Percentiles rank a stretch among this genome's conserved stretches.
Conservation (phyloP, 1,284 basidiomycete genomes). For the Cryptococcus sp. region DNA sequence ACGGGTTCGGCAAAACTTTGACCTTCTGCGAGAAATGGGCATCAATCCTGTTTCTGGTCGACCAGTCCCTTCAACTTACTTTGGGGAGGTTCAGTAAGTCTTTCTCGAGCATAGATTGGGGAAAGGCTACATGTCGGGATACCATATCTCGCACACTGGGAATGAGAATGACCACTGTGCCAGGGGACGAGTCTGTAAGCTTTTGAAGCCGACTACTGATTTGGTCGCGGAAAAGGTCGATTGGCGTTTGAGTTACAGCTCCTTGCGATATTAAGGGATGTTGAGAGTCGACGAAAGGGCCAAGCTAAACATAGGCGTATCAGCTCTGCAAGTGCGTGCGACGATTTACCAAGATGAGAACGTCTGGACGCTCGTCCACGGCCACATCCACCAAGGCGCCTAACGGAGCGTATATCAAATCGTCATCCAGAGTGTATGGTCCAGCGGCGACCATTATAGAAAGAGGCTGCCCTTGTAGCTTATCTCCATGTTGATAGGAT, state of each 20-base stretch:
- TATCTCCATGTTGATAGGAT: conserved; percentile 44
- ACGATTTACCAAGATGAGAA: conserved; percentile 70
- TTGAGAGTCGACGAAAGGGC: conserved; percentile 80
- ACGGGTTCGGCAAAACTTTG: conserved; percentile 81
- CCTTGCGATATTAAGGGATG: conserved; percentile 75
- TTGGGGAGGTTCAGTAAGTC: conserved; percentile 53
- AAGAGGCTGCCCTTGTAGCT: conserved; percentile 57
- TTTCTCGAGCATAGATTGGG: conserved; percentile 71
- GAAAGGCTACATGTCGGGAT: conserved; percentile 78
- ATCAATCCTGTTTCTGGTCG: neutral
- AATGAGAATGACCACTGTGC: conserved; percentile 71
- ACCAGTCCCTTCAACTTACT: conserved; percentile 31
- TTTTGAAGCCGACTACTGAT: conserved; percentile 64
- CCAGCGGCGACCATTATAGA: conserved; percentile 72
- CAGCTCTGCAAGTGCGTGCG: neutral
- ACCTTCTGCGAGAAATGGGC: conserved; percentile 63
- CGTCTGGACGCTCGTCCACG: conserved; percentile 67
- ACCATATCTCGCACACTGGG: conserved; percentile 81
- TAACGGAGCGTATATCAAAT: conserved; percentile 75
- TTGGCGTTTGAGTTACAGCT: conserved; percentile 66
- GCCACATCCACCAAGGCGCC: conserved; percentile 62
- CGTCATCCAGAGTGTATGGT: conserved; percentile 75
- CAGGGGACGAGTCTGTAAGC: conserved; percentile 65
- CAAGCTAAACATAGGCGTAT: conserved; percentile 60
- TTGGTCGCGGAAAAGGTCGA: conserved; percentile 68